phyloP scores from a whole-genome alignment of 306 rosid genomes.

The Medicago ruthenica region DNA sequence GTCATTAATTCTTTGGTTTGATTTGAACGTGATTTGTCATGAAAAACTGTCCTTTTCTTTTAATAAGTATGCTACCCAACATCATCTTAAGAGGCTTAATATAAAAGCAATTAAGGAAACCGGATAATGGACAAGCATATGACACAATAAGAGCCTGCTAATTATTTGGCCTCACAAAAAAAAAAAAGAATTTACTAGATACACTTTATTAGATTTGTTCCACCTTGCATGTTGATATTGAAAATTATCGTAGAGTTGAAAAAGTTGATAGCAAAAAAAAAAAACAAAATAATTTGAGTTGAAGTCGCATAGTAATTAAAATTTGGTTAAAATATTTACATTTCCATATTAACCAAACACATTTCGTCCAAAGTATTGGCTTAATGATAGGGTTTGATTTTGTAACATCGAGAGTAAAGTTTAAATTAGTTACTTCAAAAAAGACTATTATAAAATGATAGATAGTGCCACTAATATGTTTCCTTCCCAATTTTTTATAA shows the following conservation, averaged over 20 bases:
- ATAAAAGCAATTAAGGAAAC: conserved; percentile 30
- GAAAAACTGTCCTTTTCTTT: conserved; percentile 42
- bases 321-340: background rate
- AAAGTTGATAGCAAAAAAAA: background rate
- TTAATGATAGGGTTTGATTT: too few relatives aligned
- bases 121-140: conserved; percentile 24
- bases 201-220: conserved; percentile 4
- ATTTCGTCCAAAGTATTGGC: too few relatives aligned
- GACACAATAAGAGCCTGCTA: conserved; percentile 10
- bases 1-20: conserved; percentile 35
- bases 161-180: conserved; percentile 26
- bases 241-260: background rate
- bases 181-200: background rate
- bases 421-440: too few relatives aligned
- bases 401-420: too few relatives aligned
- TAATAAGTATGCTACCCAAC: conserved; percentile 42
- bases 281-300: too few relatives aligned
- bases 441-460: too few relatives aligned
- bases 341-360: background rate
- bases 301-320: background rate
- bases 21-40: conserved; percentile 42
- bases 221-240: background rate
- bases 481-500: too few relatives aligned
- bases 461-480: too few relatives aligned
- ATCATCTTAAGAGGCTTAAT: conserved; percentile 40